phyloP scores from a whole-genome alignment of 345 rosid genomes.

The Tarenaya hassleriana region DNA sequence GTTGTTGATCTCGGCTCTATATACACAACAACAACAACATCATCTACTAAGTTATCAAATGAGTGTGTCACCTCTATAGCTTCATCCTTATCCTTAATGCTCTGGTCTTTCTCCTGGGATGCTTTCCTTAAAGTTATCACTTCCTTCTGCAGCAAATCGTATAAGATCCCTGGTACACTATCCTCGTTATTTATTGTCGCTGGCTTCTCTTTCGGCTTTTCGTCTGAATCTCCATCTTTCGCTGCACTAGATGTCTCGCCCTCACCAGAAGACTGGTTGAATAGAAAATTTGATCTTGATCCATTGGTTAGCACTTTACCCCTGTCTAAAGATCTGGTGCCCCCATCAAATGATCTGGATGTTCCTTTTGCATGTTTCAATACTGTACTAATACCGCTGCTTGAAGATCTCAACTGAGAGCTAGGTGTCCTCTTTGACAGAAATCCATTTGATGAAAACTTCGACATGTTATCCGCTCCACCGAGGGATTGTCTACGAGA shows the following conservation, averaged over 20 bases:
- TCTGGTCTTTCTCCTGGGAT: conserved; percentile 91
- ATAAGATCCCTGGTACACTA: conserved; percentile 70
- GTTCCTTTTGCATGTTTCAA: conserved; percentile 96
- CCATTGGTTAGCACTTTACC: conserved; percentile 60
- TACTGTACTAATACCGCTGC: conserved; percentile 46
- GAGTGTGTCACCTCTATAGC: conserved; percentile 90
- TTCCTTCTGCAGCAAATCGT: conserved; percentile 93
- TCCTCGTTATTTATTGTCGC: conserved; percentile 34
- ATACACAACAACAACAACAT: too few species aligned
- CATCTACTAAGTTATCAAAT: neutral
- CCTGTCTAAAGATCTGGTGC: conserved; percentile 87
- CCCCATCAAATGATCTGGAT: conserved; percentile 97
- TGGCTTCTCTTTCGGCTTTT: conserved; percentile 41
- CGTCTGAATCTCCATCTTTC: conserved; percentile 34
- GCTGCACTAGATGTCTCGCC: conserved; percentile 32
- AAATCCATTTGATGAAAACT: conserved; percentile 80
- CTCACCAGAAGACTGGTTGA: conserved; percentile 63
- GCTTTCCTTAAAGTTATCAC: conserved; percentile 82
- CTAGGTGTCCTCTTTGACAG: conserved; percentile 69
- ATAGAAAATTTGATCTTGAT: conserved; percentile 45
- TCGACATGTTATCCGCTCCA: conserved; percentile 79
- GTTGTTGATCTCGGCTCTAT: too few species aligned
- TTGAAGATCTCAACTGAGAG: conserved; percentile 64
- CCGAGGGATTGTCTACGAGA: conserved; percentile 96
- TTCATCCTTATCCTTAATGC: conserved; percentile 96